phyloP scores from a whole-genome alignment of 2,329 filamentous ascomycete genomes.

The Gremmenia infestans region DNA sequence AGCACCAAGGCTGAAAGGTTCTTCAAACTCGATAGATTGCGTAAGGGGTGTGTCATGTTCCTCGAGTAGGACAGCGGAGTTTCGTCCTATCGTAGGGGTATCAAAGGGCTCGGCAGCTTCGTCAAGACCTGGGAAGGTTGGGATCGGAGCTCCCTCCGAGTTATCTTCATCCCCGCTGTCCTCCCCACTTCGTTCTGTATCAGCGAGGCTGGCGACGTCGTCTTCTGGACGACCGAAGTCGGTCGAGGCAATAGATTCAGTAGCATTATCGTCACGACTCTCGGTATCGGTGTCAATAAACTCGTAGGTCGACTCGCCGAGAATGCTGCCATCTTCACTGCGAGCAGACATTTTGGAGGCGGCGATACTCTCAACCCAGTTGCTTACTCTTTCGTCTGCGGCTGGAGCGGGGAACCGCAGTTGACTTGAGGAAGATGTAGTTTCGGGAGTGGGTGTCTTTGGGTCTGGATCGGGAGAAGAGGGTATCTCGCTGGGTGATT shows the following conservation, averaged over 20 bases:
- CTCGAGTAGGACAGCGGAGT: constrained; percentile 25
- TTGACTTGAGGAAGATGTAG: constrained; percentile 10
- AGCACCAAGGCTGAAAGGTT: constrained; percentile 33
- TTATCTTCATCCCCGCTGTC: constrained; percentile 29
- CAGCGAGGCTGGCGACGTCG: constrained; percentile 33
- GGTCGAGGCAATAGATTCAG: constrained; percentile 32
- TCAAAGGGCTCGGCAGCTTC: constrained; percentile 25
- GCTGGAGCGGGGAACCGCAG: constrained; percentile 26
- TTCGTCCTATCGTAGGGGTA: constrained; percentile 30
- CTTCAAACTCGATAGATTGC: constrained; percentile 43
- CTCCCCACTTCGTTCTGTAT: constrained; percentile 31
- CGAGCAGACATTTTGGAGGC: constrained; percentile 26
- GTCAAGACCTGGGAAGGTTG: constrained; percentile 22
- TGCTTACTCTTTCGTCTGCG: constrained; percentile 25
- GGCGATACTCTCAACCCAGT: constrained; percentile 26
- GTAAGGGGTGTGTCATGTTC: constrained; percentile 26
- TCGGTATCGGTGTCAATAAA: constrained; percentile 33
- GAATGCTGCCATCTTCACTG: constrained; percentile 29
- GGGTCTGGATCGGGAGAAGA: constrained; percentile 9
- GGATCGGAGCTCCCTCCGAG: constrained; percentile 12
- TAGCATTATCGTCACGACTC: constrained; percentile 31
- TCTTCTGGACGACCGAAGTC: constrained; percentile 32
- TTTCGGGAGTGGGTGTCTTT: constrained; percentile 6
- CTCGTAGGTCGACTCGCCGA: constrained; percentile 32
- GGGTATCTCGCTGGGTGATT: constrained; percentile 20